Percentiles rank a stretch among this genome's conserved stretches.
These are phyloP conservation scores for Mycosarcoma mackinlayi DNA, from an alignment of 1,284 basidiomycete species.

Conservation along the genomic window DNA sequence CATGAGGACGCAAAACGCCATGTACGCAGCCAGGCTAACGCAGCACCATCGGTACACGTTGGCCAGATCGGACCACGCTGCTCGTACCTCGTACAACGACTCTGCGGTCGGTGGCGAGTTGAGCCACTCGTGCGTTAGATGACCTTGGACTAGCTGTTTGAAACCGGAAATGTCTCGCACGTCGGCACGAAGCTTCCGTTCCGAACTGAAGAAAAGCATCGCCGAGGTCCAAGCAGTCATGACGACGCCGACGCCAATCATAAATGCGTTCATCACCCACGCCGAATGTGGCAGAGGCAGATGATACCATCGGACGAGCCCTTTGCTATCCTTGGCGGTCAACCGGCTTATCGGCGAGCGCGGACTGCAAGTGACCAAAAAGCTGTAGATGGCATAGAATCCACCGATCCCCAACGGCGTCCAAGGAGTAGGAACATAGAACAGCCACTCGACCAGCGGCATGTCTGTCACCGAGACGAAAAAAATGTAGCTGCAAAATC, in stretches of 20 bases:
- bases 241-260: slow-evolving; percentile 7
- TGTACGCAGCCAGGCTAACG: slow-evolving; percentile 8
- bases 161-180: not conserved
- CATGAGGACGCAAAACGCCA: slow-evolving; percentile 3
- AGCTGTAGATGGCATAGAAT: slow-evolving; percentile 19
- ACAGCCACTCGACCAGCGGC: slow-evolving; percentile 15
- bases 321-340: not conserved
- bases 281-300: slow-evolving; percentile 28
- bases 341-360: slow-evolving; percentile 22
- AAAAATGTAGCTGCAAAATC: slow-evolving; percentile 11
- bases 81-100: not conserved
- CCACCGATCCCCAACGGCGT: slow-evolving; percentile 5
- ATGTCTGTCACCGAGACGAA: not conserved
- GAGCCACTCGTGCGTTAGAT: slow-evolving; percentile 13
- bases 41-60: slow-evolving; percentile 21
- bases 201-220: not conserved
- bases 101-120: slow-evolving; percentile 4
- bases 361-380: slow-evolving; percentile 31
- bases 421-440: slow-evolving; percentile 24
- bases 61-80: not conserved
- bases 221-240: slow-evolving; percentile 15
- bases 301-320: slow-evolving; percentile 10
- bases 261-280: slow-evolving; percentile 16
- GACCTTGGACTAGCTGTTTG: not conserved
- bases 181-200: not conserved